A percentile compares a stretch with the other conserved stretches of the same genome.
Evolutionary conservation across 306 rosid genomes (phyloP).

Genomic region (Morella rubra): DNA sequence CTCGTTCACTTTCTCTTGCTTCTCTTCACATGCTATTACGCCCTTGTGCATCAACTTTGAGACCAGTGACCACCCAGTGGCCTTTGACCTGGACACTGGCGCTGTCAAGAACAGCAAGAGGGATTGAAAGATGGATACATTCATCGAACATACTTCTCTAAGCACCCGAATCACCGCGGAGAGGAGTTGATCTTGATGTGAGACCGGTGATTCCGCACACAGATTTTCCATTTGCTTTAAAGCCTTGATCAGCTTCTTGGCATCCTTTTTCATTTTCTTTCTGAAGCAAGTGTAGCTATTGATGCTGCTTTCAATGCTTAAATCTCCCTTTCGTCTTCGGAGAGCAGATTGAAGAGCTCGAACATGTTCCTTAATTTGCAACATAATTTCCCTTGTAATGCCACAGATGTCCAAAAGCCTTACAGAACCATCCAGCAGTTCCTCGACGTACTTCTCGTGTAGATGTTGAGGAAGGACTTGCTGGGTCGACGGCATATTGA

Average conservation of each 20-base stretch:
- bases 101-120: slow-evolving; percentile 38
- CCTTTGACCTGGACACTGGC: slow-evolving; percentile 36
- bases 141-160: slow-evolving; percentile 36
- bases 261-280: slow-evolving; percentile 59
- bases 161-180: slow-evolving; percentile 26
- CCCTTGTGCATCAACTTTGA: slow-evolving; percentile 53
- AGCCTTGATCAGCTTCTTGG: slow-evolving; percentile 36
- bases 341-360: slow-evolving; percentile 58
- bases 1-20: slow-evolving; percentile 38
- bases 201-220: slow-evolving; percentile 21
- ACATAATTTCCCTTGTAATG: slow-evolving; percentile 44
- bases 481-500: slow-evolving; percentile 55
- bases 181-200: slow-evolving; percentile 37
- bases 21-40: slow-evolving; percentile 33
- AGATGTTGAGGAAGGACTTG: slow-evolving; percentile 42
- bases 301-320: slow-evolving; percentile 38
- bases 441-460: slow-evolving; percentile 43
- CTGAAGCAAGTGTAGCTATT: slow-evolving; percentile 40
- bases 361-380: slow-evolving; percentile 53
- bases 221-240: slow-evolving; percentile 43
- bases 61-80: slow-evolving; percentile 42
- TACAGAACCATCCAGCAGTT: slow-evolving; percentile 60
- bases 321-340: slow-evolving; percentile 62
- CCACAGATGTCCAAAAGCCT: slow-evolving; percentile 62
- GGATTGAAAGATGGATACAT: slow-evolving; percentile 40